Base-by-base conservation (phyloP, 2,329 filamentous ascomycete genomes). In the Aspergillus sclerotialis region DNA sequence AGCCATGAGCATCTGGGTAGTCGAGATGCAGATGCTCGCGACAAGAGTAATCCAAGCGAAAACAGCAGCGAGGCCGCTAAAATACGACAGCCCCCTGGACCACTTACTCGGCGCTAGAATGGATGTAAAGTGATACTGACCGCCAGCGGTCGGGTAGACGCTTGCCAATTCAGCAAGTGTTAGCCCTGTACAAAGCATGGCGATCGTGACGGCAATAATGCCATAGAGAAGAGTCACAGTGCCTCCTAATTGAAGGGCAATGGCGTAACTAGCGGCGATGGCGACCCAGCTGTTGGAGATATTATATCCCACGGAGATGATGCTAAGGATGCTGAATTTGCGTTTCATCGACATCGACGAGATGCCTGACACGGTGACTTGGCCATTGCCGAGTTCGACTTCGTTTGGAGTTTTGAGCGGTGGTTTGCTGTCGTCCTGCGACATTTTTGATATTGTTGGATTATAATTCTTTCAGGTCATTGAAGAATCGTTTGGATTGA, bases 51-150 rank as follows among this genome's bases (percentile, higher is more conserved):
- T 42, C 46, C 46, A 49, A 7, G 41, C 33, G 26, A 48, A 48
- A 7, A 49, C 41, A 1, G 45, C 45, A 6, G 46, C 45, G 7
- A 49, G 39, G 4, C 46, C 46, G 26, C 41, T 46, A 7, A 38
- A 39, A 30, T 49, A 49, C 8, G 46, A 49, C 16, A 53, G 33
- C 7, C 37, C 25, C 5, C 48, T 46, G 21, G 45, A 50, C 43
- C 42, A 53, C 16, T 42, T 46, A 8, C 36, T 40, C 11, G 50
- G 44, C 1, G 49, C 48, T 25, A 56, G 36, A 24, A 53, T 50
- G 10, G 47, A 53, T 1, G 51, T 50, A 39, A 51, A 55, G 32
- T 53, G 49, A 25, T 54, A 55, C 33, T 54, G 51, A 3, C 50
- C 52, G 2, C 53, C 53, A 3, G 53, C 52, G 4, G 50, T 55